Percentiles rank a stretch among this genome's conserved stretches.
phyloP scores from a whole-genome alignment of 225 moss, liverwort and hornwort genomes.

The Polytrichum formosum region DNA sequence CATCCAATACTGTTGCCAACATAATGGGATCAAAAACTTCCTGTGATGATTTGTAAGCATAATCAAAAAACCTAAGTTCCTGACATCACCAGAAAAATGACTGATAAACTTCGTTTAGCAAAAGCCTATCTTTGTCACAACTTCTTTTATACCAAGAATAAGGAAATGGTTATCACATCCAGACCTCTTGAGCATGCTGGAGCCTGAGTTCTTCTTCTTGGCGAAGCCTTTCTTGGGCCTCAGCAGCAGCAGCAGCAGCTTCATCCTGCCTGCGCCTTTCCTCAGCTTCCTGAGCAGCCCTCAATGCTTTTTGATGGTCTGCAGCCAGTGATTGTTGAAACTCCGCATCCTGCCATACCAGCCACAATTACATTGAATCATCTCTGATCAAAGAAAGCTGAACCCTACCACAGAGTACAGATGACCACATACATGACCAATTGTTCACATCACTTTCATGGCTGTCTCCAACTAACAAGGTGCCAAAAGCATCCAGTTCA shows the following conservation, averaged over 20 bases:
- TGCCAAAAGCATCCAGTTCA: neutral
- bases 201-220: conserved; percentile 44
- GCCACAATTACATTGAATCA: conserved; percentile 1
- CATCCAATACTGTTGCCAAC: no score
- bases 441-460: no score
- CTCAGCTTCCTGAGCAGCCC: conserved; percentile 54
- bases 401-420: no score
- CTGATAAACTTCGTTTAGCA: no score
- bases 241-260: conserved; percentile 50
- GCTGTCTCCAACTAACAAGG: no score
- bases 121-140: no score
- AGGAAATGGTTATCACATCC: neutral
- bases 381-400: neutral
- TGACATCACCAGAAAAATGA: no score
- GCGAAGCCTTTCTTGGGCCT: conserved; percentile 39
- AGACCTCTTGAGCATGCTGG: conserved; percentile 45
- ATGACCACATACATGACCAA: no score
- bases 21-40: no score
- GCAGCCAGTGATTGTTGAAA: conserved; percentile 53
- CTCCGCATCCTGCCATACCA: conserved; percentile 48
- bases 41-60: no score
- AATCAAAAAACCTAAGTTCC: no score
- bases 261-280: conserved; percentile 31
- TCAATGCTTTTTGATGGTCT: conserved; percentile 58
- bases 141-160: no score